Conservation (phyloP, 129 eudicot species). For the Apium graveolens region DNA sequence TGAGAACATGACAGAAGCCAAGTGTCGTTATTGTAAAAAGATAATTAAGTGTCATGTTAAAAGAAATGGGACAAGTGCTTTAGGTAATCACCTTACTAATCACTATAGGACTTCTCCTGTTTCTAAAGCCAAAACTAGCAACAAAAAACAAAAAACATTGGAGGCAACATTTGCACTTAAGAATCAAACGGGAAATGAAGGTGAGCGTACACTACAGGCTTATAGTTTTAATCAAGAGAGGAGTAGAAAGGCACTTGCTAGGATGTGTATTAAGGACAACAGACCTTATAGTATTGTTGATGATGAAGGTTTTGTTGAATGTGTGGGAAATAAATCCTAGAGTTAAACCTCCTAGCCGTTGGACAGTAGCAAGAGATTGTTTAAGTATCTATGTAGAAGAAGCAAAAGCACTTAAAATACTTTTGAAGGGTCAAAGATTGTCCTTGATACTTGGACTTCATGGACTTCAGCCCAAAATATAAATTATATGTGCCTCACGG, state of each 20-base stretch:
- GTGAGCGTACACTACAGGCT: too few species aligned
- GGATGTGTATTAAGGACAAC: constrained; percentile 1
- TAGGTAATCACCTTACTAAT: not conserved
- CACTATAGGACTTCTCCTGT: not conserved
- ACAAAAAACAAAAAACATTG: not conserved
- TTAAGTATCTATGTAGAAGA: not conserved
- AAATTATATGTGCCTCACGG: not conserved
- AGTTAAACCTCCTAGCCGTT: not conserved
- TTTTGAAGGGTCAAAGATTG: not conserved
- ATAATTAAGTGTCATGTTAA: not conserved
- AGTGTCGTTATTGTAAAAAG: not conserved
- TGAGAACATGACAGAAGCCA: not conserved
- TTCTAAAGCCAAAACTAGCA: not conserved
- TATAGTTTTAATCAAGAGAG: constrained; percentile 7
- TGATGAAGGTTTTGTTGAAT: constrained; percentile 11
- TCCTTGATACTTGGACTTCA: not conserved
- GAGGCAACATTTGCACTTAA: not conserved
- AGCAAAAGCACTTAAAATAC: not conserved
- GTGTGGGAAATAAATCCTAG: not conserved
- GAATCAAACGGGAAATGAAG: not conserved
- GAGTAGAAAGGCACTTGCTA: not conserved
- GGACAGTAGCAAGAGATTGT: constrained; percentile 16
- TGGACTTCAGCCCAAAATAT: not conserved
- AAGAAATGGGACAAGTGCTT: constrained; percentile 1
- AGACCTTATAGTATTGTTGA: constrained; percentile 2